Evolutionary conservation across 2,329 filamentous ascomycete species (phyloP).

Genomic region (Fusarium annulatum): DNA sequence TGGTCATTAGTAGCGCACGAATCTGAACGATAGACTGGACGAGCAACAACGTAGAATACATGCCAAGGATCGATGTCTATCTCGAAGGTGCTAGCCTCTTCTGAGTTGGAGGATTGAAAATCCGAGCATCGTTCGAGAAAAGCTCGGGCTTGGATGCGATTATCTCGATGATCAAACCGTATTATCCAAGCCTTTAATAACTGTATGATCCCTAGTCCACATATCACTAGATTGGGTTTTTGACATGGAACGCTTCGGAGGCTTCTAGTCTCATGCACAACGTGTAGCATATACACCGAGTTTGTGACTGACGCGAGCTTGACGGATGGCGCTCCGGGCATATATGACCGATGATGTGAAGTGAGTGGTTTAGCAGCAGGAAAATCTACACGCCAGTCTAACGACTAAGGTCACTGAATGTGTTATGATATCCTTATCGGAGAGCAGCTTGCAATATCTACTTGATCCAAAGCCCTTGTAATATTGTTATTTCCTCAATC

Average conservation of each 20-base stretch:
- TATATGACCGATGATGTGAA: constrained; percentile 7
- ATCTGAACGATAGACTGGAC: constrained; percentile 28
- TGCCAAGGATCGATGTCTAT: constrained; percentile 1
- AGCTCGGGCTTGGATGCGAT: background rate
- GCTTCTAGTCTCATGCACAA: constrained; percentile 1
- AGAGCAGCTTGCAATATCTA: background rate
- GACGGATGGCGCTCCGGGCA: background rate
- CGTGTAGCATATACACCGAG: background rate
- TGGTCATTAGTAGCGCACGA: constrained; percentile 16
- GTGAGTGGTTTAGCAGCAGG: background rate
- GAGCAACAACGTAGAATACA: constrained; percentile 15
- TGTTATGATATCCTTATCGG: background rate
- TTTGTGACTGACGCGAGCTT: background rate
- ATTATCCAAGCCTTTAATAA: background rate
- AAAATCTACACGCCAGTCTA: background rate
- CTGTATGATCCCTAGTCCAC: background rate
- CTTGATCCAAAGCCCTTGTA: background rate
- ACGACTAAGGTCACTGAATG: background rate
- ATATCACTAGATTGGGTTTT: background rate
- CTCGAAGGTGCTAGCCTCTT: background rate
- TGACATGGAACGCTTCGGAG: background rate
- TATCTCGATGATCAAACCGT: constrained; percentile 20
- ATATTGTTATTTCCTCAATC: background rate
- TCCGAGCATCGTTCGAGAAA: background rate
- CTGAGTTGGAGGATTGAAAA: background rate